Percentiles rank a stretch among this genome's conserved stretches.
phyloP scores from a whole-genome alignment of 768 basidiomycete species.

The Tricholoma terreum region DNA sequence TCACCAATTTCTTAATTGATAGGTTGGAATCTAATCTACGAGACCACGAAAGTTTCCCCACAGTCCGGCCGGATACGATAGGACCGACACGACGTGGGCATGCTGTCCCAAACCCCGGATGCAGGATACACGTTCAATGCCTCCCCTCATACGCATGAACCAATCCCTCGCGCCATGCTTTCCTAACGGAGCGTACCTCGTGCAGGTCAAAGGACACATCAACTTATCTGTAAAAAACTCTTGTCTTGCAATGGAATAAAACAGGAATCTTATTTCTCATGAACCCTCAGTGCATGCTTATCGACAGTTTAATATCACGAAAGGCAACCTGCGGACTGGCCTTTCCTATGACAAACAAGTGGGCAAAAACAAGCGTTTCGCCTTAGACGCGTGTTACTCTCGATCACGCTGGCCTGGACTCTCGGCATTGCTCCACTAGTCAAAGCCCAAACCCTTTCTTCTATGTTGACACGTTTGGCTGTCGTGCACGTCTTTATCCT shows the following conservation, averaged over 20 bases:
- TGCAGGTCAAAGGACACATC: slow-evolving; percentile 24
- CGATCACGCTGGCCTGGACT: slow-evolving; percentile 64
- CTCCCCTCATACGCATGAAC: slow-evolving; percentile 41
- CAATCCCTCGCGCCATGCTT: slow-evolving; percentile 51
- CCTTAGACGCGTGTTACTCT: slow-evolving; percentile 59
- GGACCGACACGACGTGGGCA: slow-evolving; percentile 61
- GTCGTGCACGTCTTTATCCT: slow-evolving; percentile 68
- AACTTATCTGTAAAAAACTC: slow-evolving; percentile 22
- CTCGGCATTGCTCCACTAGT: slow-evolving; percentile 68
- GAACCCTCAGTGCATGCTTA: slow-evolving; percentile 8
- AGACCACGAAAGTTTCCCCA: slow-evolving; percentile 29
- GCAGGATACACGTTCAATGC: slow-evolving; percentile 60
- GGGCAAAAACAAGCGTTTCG: slow-evolving; percentile 40
- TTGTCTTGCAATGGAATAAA: slow-evolving; percentile 22
- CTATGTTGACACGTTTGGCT: slow-evolving; percentile 67
- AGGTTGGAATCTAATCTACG: slow-evolving; percentile 2
- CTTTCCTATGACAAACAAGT: slow-evolving; percentile 18
- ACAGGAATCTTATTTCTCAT: slow-evolving; percentile 9
- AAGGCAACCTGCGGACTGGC: slow-evolving; percentile 16
- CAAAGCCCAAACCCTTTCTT: slow-evolving; percentile 63
- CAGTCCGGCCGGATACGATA: slow-evolving; percentile 57
- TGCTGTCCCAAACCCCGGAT: slow-evolving; percentile 67
- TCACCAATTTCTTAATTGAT: neutral
- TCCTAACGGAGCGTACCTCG: slow-evolving; percentile 39
- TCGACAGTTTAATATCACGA: slow-evolving; percentile 7